phyloP scores from a whole-genome alignment of 495 filamentous ascomycete species.

The Alectoria sarmentosa region DNA sequence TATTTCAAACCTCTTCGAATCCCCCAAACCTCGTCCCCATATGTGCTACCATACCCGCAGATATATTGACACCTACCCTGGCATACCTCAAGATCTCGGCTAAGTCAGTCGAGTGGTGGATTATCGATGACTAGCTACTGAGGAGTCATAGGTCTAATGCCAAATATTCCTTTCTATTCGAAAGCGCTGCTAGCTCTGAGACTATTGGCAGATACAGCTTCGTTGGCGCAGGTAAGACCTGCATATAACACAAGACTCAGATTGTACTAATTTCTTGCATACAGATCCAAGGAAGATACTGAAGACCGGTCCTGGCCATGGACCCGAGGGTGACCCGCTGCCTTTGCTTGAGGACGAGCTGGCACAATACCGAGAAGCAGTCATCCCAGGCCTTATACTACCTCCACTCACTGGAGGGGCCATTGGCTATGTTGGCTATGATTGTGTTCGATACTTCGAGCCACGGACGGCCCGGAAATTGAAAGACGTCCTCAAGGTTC shows the following conservation, averaged over 20 bases:
- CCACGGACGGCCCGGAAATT: conserved; percentile 80
- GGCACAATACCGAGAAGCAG: conserved; percentile 63
- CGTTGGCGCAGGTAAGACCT: conserved; percentile 64
- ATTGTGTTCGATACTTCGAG: conserved; percentile 96
- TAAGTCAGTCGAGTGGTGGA: conserved; percentile 46
- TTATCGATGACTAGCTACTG: not conserved
- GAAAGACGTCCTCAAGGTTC: conserved; percentile 80
- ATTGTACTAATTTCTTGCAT: not conserved
- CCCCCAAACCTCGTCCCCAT: conserved; percentile 80
- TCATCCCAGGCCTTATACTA: conserved; percentile 70
- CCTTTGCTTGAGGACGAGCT: conserved; percentile 75
- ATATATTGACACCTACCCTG: conserved; percentile 82
- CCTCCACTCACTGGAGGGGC: conserved; percentile 86
- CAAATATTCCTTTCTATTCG: conserved; percentile 65
- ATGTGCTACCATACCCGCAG: conserved; percentile 78
- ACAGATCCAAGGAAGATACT: conserved; percentile 76
- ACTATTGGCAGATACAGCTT: conserved; percentile 92
- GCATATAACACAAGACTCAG: conserved; percentile 15
- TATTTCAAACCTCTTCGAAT: conserved; percentile 42
- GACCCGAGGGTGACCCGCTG: conserved; percentile 73
- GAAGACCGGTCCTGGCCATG: conserved; percentile 82
- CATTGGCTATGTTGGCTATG: conserved; percentile 94
- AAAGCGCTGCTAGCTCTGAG: conserved; percentile 86
- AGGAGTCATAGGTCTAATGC: conserved; percentile 14
- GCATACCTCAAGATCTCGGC: conserved; percentile 85